These are phyloP conservation scores for Hansenula lynferdii DNA, from an alignment of 1,139 yeast species.

Conservation along the genomic window DNA sequence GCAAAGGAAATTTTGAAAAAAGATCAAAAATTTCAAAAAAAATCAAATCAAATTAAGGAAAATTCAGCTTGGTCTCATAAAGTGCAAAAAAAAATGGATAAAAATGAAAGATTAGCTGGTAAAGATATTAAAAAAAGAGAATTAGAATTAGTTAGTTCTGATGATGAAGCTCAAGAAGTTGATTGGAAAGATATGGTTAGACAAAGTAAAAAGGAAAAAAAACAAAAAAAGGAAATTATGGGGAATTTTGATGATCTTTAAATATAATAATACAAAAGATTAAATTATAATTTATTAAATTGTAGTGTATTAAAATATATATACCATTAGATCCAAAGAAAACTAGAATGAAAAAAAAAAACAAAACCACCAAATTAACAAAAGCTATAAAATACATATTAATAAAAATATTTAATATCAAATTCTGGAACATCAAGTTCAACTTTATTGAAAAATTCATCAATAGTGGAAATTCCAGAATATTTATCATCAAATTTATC, in stretches of 20 bases:
- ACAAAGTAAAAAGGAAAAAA: constrained; percentile 54
- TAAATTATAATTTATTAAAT: no score
- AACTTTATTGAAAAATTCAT: constrained; percentile 9
- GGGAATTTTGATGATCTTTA: constrained; percentile 74
- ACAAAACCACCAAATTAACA: no score
- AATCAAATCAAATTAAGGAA: constrained; percentile 44
- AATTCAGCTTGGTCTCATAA: constrained; percentile 83
- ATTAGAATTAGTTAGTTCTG: constrained; percentile 42
- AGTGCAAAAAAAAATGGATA: constrained; percentile 55
- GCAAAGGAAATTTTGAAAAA: no score
- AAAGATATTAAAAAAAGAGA: constrained; percentile 48
- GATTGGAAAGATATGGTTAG: constrained; percentile 91
- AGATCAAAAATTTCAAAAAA: constrained; percentile 39
- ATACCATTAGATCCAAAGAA: no score
- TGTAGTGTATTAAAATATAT: no score
- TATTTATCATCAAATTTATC: constrained; percentile 11
- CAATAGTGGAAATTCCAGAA: constrained; percentile 2
- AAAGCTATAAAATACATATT: no score
- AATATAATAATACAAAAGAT: not conserved
- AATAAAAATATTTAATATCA: constrained; percentile 8
- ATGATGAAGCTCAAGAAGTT: constrained; percentile 50
- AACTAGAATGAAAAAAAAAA: no score
- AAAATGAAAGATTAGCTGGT: constrained; percentile 59
- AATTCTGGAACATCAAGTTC: constrained; percentile 16
- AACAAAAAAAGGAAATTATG: constrained; percentile 33